Conservation (phyloP, 306 rosid species). For the Rosa chinensis region DNA sequence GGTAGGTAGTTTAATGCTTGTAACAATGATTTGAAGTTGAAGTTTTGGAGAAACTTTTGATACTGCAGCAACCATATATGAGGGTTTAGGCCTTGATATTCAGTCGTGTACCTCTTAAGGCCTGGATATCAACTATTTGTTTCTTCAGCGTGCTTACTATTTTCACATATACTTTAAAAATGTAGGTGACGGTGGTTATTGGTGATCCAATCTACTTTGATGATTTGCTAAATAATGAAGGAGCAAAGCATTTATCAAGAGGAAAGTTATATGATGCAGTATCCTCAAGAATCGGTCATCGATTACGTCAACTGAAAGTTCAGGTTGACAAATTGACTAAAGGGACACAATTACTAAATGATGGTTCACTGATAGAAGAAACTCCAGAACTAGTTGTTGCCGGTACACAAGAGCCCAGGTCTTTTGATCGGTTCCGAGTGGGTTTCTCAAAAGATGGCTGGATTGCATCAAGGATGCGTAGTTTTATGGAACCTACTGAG, state of each 20-base stretch:
- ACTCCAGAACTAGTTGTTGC: constrained; percentile 21
- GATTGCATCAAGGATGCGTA: constrained; percentile 44
- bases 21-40: neutral
- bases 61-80: neutral
- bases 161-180: constrained; percentile 1
- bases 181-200: constrained; percentile 76
- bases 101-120: neutral
- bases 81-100: neutral
- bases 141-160: neutral
- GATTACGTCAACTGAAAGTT: constrained; percentile 58
- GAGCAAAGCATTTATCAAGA: constrained; percentile 46
- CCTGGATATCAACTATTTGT: neutral
- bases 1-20: constrained; percentile 38
- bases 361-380: constrained; percentile 39
- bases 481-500: constrained; percentile 67
- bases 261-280: constrained; percentile 66
- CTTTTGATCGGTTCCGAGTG: constrained; percentile 39
- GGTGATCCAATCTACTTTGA: constrained; percentile 94
- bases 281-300: constrained; percentile 69
- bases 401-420: constrained; percentile 27
- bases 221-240: constrained; percentile 54
- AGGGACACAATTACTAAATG: constrained; percentile 39
- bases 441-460: constrained; percentile 38
- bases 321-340: constrained; percentile 70
- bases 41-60: neutral